Conservation (phyloP, 2,329 filamentous ascomycete genomes). For the Aspergillus sp. region DNA sequence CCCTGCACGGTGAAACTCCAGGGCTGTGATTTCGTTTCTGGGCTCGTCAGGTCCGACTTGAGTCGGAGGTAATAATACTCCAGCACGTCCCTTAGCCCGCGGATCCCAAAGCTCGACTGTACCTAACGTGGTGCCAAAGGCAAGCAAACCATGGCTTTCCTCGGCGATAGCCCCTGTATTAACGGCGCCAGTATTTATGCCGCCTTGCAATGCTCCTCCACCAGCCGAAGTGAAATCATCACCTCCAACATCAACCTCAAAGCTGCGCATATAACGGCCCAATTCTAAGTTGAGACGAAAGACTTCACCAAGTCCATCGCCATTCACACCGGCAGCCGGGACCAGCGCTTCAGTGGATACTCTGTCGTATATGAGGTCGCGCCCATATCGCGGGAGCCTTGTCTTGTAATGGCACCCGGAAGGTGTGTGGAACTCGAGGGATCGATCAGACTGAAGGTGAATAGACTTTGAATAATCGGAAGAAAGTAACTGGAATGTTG, state of each 20-base stretch:
- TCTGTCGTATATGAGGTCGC: constrained; percentile 82
- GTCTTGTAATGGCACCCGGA: constrained; percentile 84
- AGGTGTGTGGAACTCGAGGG: constrained; percentile 89
- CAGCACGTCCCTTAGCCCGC: constrained; percentile 76
- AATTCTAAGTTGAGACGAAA: constrained; percentile 89
- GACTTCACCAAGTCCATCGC: constrained; percentile 84
- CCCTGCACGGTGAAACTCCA: constrained; percentile 82
- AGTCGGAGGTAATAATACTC: constrained; percentile 64
- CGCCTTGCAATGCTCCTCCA: constrained; percentile 78
- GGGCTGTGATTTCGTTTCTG: constrained; percentile 71
- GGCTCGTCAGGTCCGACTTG: constrained; percentile 40
- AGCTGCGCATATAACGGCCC: constrained; percentile 91
- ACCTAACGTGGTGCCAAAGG: constrained; percentile 92
- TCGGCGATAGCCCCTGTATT: constrained; percentile 87
- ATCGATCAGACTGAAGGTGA: constrained; percentile 88
- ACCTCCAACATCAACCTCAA: constrained; percentile 84
- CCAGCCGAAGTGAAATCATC: constrained; percentile 69
- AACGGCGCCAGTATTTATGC: constrained; percentile 79
- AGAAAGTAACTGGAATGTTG: constrained; percentile 85
- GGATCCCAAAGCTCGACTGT: constrained; percentile 98
- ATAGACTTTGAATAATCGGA: constrained; percentile 91
- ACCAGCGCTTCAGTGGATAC: constrained; percentile 81
- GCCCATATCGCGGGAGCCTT: constrained; percentile 88
- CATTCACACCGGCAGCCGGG: constrained; percentile 82
- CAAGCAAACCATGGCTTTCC: constrained; percentile 81